Base-by-base conservation (phyloP, 139 green algal genomes). In the Zygnema circumcarinatum region DNA sequence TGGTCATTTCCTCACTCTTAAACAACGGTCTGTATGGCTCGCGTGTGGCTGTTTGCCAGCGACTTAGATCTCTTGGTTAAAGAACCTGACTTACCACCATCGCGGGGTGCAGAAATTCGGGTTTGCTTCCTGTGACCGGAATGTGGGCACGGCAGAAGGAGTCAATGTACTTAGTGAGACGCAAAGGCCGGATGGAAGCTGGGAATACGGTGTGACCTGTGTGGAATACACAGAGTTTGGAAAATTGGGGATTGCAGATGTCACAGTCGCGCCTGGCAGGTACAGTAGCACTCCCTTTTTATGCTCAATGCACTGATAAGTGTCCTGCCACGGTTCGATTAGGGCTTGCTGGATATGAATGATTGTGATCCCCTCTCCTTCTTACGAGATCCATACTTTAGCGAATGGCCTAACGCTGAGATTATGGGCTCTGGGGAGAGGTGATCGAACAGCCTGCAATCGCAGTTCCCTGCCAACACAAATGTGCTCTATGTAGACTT, bases 221-320 rank as follows among this genome's bases (percentile, higher is more conserved):
- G 93, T 99, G 1, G 97, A 99, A 93, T 99, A 99, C 93, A 99
- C 97, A 1, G 96, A 99, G 92, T 98, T 99, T 87, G 94, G 96
- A 69, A 88, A 93, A 35, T 90, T 98, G 47, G 97, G 97, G 38
- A 93, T 99, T 38, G 88, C 1, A 1, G 97, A 99, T 88, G 81
- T 92, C 81, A 42, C 91, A 1, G 79, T 76, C 41, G 84, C 76
- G n/a, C n/a, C 68, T 1, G 41, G 69, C 54, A 84, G 88, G 20
- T 83, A 83, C 20, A n/a, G n/a, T n/a, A n/a, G n/a, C n/a, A 29
- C 54, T 72, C 54, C 25, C 54, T 72, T 72, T 25, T 35, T 79
- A 79, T 21, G 72, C 72, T 79, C 33, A 32, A 79, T 29, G 54
- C 54, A 72, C n/a, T n/a, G n/a, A n/a, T n/a, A n/a, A n/a, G n/a